Base-by-base conservation (phyloP, 2,329 filamentous ascomycete species). In the Sphaerulina musiva region DNA sequence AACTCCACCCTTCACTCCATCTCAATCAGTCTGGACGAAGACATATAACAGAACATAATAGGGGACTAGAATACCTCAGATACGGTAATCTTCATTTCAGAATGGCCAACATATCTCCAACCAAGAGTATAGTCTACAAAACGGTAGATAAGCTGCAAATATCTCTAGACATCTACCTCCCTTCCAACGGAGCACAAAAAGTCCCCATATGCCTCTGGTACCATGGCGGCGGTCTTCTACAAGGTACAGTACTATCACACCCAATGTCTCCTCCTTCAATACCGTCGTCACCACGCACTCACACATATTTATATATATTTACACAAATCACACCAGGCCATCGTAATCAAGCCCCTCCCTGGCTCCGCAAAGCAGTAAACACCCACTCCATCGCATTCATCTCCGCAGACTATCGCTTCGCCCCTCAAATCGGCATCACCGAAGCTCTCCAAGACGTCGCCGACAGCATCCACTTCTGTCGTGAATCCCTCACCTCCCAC, bases 361-460 rank as follows among this genome's bases (percentile, higher is more conserved):
- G 63, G 55, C 61, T 68, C 59, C 57, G 61, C 8, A 53, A 53
- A 2, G 63, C 61, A 20, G 53, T 64, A 11, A n/a, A 52, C 4
- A 59, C 60, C 17, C 59, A 67, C 55, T 58, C 62, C 23, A 40
- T 64, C 20, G 64, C 64, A 23, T 44, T 66, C 46, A 55, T 68
- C n/a, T 64, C 64, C 1, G 65, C 66, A 43, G 66, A 68, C 57
- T 68, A 68, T 47, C 64, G 66, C 17, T 58, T 68, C 6, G 66
- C 66, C 14, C 66, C 67, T 45, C 65, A 70, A 57, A 58, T 65
- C 36, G 59, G 59, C 54, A 53, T 70, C 10, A 51, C 61, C 52
- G 62, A 69, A 34, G 64, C 68, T 46, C 57, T 62, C 40, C 61
- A 63, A 44, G 66, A 68, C 39, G 62, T 68, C 26, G 49, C 55